phyloP scores from a whole-genome alignment of 2,329 filamentous ascomycete genomes.

The Neopestalotiopsis sp. region DNA sequence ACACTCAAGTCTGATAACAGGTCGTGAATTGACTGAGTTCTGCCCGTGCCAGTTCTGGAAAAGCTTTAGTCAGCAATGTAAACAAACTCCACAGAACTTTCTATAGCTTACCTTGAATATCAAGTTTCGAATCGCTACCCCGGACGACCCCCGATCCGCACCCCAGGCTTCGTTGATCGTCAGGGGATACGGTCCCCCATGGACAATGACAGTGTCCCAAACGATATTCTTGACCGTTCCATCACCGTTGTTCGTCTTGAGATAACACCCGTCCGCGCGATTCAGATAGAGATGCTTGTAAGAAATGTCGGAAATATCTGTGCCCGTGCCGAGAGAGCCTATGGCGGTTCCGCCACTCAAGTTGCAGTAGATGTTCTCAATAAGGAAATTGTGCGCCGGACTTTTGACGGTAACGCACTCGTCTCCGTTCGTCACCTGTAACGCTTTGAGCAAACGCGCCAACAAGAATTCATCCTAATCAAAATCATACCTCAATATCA shows the following conservation, averaged over 20 bases:
- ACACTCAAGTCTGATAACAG: background rate
- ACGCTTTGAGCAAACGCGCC: background rate
- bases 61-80: background rate
- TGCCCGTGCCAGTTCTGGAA: background rate
- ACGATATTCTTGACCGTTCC: constrained; percentile 55
- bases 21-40: background rate
- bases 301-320: constrained; percentile 11
- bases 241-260: constrained; percentile 64
- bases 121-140: constrained; percentile 58
- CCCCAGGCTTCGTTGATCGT: constrained; percentile 61
- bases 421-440: constrained; percentile 55
- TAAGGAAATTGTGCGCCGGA: constrained; percentile 54
- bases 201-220: constrained; percentile 65
- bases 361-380: constrained; percentile 64
- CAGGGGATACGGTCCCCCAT: constrained; percentile 62
- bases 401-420: constrained; percentile 30
- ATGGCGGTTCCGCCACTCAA: constrained; percentile 59
- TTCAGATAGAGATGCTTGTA: background rate
- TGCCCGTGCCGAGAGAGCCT: constrained; percentile 53
- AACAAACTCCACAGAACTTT: background rate
- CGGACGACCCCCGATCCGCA: constrained; percentile 50
- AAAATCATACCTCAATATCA: constrained; percentile 52
- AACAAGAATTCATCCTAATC: background rate
- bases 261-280: constrained; percentile 32
- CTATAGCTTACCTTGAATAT: constrained; percentile 39